phyloP scores from a whole-genome alignment of 371 early-diverging fungal genomes.

The Smittium culicis region DNA sequence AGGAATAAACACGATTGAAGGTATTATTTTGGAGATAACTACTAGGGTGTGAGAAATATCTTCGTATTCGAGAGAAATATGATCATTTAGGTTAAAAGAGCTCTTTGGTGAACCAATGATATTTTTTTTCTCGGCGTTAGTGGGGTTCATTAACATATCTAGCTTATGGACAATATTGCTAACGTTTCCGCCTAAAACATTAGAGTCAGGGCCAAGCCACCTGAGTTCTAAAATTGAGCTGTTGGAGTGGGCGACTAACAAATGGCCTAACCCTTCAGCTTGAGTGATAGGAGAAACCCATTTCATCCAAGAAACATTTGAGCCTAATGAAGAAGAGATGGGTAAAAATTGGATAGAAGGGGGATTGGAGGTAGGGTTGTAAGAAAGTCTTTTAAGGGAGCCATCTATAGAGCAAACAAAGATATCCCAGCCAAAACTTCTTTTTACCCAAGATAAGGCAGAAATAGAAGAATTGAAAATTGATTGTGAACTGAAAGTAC shows the following conservation, averaged over 20 bases:
- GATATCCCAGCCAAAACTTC: neutral
- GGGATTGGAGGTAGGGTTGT: neutral
- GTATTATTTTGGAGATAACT: neutral
- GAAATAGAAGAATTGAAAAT: neutral
- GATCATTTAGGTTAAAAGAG: neutral
- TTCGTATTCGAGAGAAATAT: neutral
- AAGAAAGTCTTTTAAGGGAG: neutral
- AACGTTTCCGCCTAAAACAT: constrained; percentile 1
- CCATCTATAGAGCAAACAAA: neutral
- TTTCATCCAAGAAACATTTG: neutral
- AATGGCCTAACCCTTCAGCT: neutral
- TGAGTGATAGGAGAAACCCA: constrained; percentile 1
- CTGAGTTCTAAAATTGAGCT: neutral
- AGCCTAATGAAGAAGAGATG: neutral
- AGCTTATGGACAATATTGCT: neutral
- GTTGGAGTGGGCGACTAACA: neutral
- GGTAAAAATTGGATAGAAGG: neutral
- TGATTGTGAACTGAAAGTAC: neutral
- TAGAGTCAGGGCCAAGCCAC: neutral
- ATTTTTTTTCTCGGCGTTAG: neutral
- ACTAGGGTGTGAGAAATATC: neutral
- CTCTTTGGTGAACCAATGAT: neutral
- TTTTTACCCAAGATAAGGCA: neutral
- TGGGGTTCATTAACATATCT: neutral
- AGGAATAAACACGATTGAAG: neutral